Base-by-base conservation (phyloP, 2,329 filamentous ascomycete species). In the Colletotrichum aenigma region DNA sequence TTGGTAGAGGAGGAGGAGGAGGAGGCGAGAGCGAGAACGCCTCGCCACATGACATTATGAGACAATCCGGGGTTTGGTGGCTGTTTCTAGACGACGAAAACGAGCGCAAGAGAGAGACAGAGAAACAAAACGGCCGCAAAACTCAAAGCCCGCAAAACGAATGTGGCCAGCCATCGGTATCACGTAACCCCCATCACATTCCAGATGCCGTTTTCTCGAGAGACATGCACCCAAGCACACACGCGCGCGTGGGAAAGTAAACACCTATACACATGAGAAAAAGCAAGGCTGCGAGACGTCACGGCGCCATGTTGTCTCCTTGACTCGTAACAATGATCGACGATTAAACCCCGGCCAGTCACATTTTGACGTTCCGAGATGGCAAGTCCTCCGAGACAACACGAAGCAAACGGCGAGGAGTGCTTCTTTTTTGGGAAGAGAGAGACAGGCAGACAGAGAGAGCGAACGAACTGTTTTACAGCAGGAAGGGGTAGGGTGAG, bases 241-340 rank as follows among this genome's bases (percentile, higher is more conserved):
- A 6, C 38, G n/a, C 43, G 43, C 43, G 43, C 43, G 43, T 48
- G 43, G 43, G 43, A 48, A 48, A 21, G 43, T 21, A 34, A 7
- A 30, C 30, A 30, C 30, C 24, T 62, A 7, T 21, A 15, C 10
- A 38, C n/a, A 64, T 21, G 12, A 38, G 52, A 48, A 34, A 66
- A 21, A 52, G 13, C 18, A 61, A 32, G 4, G 28, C 21, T 58
- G 28, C 8, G n/a, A 38, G 34, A 64, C 34, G 55, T 58, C 15
- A 18, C 61, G 21, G 21, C 68, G 68, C 72, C 61, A 71, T 72
- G 72, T 75, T 75, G 68, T 75, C 72, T 75, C 72, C 69, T 75
- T 62, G 68, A 61, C 61, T 72, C 69, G 60, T 65, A n/a, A 48
- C 26, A 66, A 43, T 48, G 56, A 64, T 30, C 43, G 43, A 48